Base-by-base conservation (phyloP, 2,329 filamentous ascomycete genomes). In the Trichoderma sp. region DNA sequence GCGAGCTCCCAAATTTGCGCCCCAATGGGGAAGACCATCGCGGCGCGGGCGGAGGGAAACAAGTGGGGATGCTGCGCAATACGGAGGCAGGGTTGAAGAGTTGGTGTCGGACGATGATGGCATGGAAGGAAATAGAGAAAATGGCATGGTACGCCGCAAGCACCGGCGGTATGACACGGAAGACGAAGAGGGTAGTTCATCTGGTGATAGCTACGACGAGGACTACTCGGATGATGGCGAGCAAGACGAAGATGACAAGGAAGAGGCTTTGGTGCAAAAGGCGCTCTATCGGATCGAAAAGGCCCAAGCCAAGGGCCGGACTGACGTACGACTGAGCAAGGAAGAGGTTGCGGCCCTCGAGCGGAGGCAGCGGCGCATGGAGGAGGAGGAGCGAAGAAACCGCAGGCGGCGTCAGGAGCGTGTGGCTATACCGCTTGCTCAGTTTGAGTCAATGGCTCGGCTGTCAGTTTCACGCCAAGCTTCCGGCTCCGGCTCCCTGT, bases 1-100 rank as follows among this genome's bases (percentile, higher is more conserved):
- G 96, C 96, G 92, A 96, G 92, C 95, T 97, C 95, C 95, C 89
- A 88, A 91, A 90, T 85, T 84, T 88, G 91, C 92, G 94, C 94
- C 95, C 93, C 91, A 87, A 90, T 95, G 93, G 95, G 95, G 95
- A 98, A 98, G 95, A 98, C 94, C 94, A 96, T 93, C 93, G 89
- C 92, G 93, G 92, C 92, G 91, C 88, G 90, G 87, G 84, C 87
- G 89, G 87, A 89, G 88, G 86, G 89, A 85, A 83, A 84, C 85
- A 79, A 83, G 86, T 77, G 87, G 81, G 77, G 81, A 82, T 74
- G 79, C 80, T 80, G 81, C 82, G 81, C 80, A 79, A 72, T 76
- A 79, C 75, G 81, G 79, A 71, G 77, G 75, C 70, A 80, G 81
- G 75, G 89, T 94, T 79, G 89, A 93, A 82, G 92, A 94, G 82